Base-by-base conservation (phyloP, 306 rosid genomes). In the Cicer cuneatum region DNA sequence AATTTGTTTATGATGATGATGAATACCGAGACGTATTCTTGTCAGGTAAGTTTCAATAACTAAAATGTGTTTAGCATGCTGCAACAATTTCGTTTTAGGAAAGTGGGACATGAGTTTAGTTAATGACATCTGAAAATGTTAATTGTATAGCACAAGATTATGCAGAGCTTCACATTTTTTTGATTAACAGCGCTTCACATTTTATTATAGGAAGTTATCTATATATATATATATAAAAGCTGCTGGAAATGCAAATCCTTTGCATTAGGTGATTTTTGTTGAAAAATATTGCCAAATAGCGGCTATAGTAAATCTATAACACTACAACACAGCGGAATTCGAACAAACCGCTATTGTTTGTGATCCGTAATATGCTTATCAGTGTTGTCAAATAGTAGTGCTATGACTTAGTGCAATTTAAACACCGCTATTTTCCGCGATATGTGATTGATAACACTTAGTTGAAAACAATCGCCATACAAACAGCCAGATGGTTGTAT, bases 1-100 rank as follows among this genome's bases (percentile, higher is more conserved):
- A 90, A 57, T 94, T 94, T 77, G 13, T 94, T 60, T 88, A 91
- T 48, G 91, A 91, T 6, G 97, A 94, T 2, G 91, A 87, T 35
- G 97, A 92, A 72, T 88, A 87, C 66, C 80, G 70, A 73, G 92
- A 90, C 51, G 93, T 94, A 40, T 94, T 94, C 87, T 83, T 90
- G 85, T 86, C 98, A 78, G 98, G 97, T 94, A 73, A 86, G 70
- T 65, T 71, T 69, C 33, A 21, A 47, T 73, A 10, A 13, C 21
- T 48, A 63, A 42, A 41, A 52, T 69, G 16, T 38, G 11, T 54
- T 75, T 53, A 43, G 42, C 46, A 12, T 42, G 13, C 41, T 33
- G 39, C 41, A 52, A 49, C 65, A 73, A 19, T 5, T 2, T 53
- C 18, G 18, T 51, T 53, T 24, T 69, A 19, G 16, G 45, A 40